These are phyloP conservation scores for Aspergillus spinulosporus DNA, from an alignment of 2,329 filamentous ascomycete species.

Conservation along the genomic window DNA sequence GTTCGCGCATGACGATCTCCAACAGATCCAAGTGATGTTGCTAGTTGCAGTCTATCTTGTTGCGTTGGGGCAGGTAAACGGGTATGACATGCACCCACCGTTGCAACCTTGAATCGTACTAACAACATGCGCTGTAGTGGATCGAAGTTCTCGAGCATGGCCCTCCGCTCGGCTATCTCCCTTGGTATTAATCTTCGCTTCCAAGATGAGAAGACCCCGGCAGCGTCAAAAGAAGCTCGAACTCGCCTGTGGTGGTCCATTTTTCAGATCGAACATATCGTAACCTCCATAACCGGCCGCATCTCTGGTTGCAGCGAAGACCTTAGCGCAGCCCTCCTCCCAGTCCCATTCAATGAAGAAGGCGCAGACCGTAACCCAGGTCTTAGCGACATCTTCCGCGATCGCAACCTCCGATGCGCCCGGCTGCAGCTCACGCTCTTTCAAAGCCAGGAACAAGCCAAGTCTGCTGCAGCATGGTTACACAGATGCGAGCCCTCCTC, in stretches of 20 bases:
- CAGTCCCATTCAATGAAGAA: slow-evolving; percentile 41
- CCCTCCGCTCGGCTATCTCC: slow-evolving; percentile 42
- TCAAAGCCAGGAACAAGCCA: slow-evolving; percentile 22
- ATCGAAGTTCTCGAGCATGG: slow-evolving; percentile 44
- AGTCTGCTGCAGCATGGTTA: slow-evolving; percentile 23
- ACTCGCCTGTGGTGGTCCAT: slow-evolving; percentile 48
- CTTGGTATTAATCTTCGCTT: slow-evolving; percentile 46
- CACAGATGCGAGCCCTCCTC: slow-evolving; percentile 28
- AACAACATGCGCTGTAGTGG: slow-evolving; percentile 28
- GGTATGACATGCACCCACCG: slow-evolving; percentile 27
- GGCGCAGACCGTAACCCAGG: slow-evolving; percentile 28
- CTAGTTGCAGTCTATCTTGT: slow-evolving; percentile 45
- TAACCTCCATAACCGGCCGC: slow-evolving; percentile 46
- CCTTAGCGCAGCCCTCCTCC: slow-evolving; percentile 41
- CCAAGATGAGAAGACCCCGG: slow-evolving; percentile 35
- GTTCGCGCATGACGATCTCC: slow-evolving; percentile 44
- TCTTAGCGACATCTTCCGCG: slow-evolving; percentile 28
- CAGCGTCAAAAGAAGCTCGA: slow-evolving; percentile 43
- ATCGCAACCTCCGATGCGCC: slow-evolving; percentile 19
- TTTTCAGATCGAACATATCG: slow-evolving; percentile 41
- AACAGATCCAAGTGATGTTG: slow-evolving; percentile 45
- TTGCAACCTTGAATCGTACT: background rate
- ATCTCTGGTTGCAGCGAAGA: slow-evolving; percentile 40
- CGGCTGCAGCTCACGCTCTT: slow-evolving; percentile 33
- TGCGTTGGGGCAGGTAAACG: slow-evolving; percentile 43